Percentiles rank a stretch among this genome's conserved stretches.
Conservation (phyloP, 768 basidiomycete species). For the Baorangia bicolor region DNA sequence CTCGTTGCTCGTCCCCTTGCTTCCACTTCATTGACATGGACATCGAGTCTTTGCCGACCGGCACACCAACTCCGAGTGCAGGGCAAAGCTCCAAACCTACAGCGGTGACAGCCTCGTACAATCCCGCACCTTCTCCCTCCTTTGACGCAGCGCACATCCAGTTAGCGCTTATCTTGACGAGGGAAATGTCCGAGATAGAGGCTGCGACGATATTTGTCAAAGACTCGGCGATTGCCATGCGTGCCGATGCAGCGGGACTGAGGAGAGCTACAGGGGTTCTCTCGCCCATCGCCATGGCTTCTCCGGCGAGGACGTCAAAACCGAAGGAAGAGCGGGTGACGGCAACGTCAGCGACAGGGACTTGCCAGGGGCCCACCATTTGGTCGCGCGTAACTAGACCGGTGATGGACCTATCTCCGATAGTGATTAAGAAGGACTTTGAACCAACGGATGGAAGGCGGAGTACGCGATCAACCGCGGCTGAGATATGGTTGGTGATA, state of each 20-base stretch:
- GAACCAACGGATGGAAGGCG: slow-evolving; percentile 91
- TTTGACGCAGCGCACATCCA: slow-evolving; percentile 98
- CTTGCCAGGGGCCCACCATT: slow-evolving; percentile 99
- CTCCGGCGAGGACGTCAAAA: slow-evolving; percentile 78
- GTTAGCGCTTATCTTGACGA: slow-evolving; percentile 95
- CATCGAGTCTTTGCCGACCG: slow-evolving; percentile 99
- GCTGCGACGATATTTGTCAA: slow-evolving; percentile 90
- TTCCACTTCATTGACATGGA: slow-evolving; percentile 98
- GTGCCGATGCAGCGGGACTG: slow-evolving; percentile 84
- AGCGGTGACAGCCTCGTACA: slow-evolving; percentile 89
- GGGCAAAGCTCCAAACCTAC: slow-evolving; percentile 95
- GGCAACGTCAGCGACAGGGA: slow-evolving; percentile 95
- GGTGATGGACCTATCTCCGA: slow-evolving; percentile 92
- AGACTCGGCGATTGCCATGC: slow-evolving; percentile 94
- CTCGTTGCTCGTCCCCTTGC: slow-evolving; percentile 58
- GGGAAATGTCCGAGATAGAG: slow-evolving; percentile 60
- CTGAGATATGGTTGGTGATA: slow-evolving; percentile 47
- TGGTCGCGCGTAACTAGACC: slow-evolving; percentile 95
- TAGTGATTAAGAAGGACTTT: slow-evolving; percentile 97
- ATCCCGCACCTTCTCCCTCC: slow-evolving; percentile 80
- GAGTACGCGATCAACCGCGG: slow-evolving; percentile 79
- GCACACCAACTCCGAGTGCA: slow-evolving; percentile 85
- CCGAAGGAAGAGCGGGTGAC: slow-evolving; percentile 95
- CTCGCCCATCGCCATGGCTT: slow-evolving; percentile 99
- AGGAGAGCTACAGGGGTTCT: slow-evolving; percentile 91